Conservation (phyloP, 768 basidiomycete species). For the Collybia nuda region DNA sequence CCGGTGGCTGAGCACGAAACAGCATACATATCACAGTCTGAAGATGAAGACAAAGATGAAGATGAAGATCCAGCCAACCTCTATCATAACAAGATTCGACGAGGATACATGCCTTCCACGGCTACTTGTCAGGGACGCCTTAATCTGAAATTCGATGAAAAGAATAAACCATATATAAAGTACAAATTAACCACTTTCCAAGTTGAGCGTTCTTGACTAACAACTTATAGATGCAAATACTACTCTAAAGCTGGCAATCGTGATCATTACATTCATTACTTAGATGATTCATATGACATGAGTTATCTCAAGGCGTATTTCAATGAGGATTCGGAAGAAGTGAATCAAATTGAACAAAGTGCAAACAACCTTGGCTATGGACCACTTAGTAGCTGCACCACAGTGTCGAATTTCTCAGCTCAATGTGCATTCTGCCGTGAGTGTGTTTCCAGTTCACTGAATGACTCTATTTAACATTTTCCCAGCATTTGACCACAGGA, state of each 20-base stretch:
- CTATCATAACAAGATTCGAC: neutral
- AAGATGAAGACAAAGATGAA: too few species aligned
- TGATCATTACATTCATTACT: conserved; percentile 3
- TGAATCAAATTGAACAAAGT: conserved; percentile 17
- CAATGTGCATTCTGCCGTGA: conserved; percentile 16
- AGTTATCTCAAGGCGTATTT: conserved; percentile 20
- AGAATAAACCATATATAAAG: neutral
- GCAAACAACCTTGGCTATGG: conserved; percentile 13
- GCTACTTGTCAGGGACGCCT: conserved; percentile 4
- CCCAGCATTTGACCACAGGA: neutral
- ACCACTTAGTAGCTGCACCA: conserved; percentile 12
- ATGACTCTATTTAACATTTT: neutral
- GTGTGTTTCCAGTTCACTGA: conserved; percentile 6
- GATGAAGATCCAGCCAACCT: too few species aligned
- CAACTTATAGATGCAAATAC: conserved; percentile 5
- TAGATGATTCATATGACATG: conserved; percentile 15
- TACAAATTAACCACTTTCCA: neutral
- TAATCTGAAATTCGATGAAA: neutral
- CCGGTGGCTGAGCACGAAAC: neutral
- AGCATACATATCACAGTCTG: neutral
- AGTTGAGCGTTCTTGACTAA: neutral
- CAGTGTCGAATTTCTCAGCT: conserved; percentile 14
- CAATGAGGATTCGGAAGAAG: conserved; percentile 14
- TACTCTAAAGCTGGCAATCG: neutral
- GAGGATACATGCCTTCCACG: neutral